Conservation (phyloP, 305 asterid species). For the Ilex paraguariensis region DNA sequence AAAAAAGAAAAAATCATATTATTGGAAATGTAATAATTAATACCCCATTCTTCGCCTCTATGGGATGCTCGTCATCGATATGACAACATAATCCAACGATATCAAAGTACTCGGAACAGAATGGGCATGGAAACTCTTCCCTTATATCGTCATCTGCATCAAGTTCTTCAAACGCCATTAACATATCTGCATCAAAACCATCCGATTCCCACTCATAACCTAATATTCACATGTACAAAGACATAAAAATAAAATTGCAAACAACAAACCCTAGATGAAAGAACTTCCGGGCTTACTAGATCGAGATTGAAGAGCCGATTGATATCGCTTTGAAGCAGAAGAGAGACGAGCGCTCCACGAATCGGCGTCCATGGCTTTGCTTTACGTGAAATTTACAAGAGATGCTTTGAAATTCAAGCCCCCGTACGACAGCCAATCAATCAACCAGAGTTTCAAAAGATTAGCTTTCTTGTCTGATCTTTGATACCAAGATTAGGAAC, state of each 20-base stretch:
- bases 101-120: conserved; percentile 77
- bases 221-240: conserved; percentile 8
- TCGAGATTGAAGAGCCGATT: conserved; percentile 80
- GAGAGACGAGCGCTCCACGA: conserved; percentile 87
- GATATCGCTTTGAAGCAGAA: conserved; percentile 77
- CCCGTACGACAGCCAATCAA: background rate
- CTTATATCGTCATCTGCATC: conserved; percentile 67
- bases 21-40: background rate
- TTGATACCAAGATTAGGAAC: background rate
- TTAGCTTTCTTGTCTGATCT: background rate
- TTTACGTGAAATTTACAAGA: background rate
- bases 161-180: conserved; percentile 85
- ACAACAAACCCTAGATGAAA: conserved; percentile 6
- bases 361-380: conserved; percentile 71
- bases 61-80: conserved; percentile 95
- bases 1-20: background rate
- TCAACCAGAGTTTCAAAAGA: background rate
- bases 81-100: conserved; percentile 94
- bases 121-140: conserved; percentile 82
- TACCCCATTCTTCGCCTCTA: conserved; percentile 84
- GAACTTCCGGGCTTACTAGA: conserved; percentile 43
- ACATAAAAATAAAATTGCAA: conserved; percentile 7
- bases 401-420: background rate
- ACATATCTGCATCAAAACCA: conserved; percentile 66
- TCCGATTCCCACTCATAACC: conserved; percentile 64